Conservation (phyloP, 306 rosid species). For the Casuarina cunninghamiana region DNA sequence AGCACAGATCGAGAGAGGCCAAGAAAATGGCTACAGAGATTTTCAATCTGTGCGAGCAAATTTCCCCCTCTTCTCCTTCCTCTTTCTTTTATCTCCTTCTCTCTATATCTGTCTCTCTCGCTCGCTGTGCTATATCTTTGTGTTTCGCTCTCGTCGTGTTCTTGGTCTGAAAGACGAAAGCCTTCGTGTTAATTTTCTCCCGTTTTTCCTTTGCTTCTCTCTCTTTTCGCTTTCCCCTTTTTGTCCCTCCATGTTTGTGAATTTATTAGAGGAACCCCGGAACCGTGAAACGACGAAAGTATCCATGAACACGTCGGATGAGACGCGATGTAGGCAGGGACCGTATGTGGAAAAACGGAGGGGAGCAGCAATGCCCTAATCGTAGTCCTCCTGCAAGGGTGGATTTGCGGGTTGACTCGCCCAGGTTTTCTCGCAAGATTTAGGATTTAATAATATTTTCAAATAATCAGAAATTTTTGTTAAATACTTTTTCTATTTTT, state of each 20-base stretch:
- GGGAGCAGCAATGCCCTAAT: too few relatives aligned
- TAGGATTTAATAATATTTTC: too few relatives aligned
- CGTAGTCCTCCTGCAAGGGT: too few relatives aligned
- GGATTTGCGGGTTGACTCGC: too few relatives aligned
- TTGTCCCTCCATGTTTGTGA: slow-evolving; percentile 24
- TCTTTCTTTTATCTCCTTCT: slow-evolving; percentile 22
- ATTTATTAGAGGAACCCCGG: not conserved
- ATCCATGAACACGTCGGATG: not conserved
- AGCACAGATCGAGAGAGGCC: slow-evolving; percentile 53
- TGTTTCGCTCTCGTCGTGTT: slow-evolving; percentile 46
- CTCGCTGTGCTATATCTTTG: slow-evolving; percentile 11
- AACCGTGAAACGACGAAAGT: slow-evolving; percentile 2
- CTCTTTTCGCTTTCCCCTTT: not conserved
- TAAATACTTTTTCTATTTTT: too few relatives aligned
- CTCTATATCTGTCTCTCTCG: not conserved
- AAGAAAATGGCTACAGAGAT: slow-evolving; percentile 13
- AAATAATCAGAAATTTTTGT: too few relatives aligned
- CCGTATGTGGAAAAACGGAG: not conserved
- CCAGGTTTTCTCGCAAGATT: too few relatives aligned
- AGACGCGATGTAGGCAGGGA: not conserved
- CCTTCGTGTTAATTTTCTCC: slow-evolving; percentile 32
- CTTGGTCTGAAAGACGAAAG: slow-evolving; percentile 56
- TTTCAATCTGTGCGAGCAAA: slow-evolving; percentile 13
- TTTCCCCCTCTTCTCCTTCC: slow-evolving; percentile 8
- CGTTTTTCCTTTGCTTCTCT: not conserved